A percentile compares a stretch with the other conserved stretches of the same genome.
Conservation (phyloP, 352 stramenopile genomes). For the Aphanomyces cochlioides region DNA sequence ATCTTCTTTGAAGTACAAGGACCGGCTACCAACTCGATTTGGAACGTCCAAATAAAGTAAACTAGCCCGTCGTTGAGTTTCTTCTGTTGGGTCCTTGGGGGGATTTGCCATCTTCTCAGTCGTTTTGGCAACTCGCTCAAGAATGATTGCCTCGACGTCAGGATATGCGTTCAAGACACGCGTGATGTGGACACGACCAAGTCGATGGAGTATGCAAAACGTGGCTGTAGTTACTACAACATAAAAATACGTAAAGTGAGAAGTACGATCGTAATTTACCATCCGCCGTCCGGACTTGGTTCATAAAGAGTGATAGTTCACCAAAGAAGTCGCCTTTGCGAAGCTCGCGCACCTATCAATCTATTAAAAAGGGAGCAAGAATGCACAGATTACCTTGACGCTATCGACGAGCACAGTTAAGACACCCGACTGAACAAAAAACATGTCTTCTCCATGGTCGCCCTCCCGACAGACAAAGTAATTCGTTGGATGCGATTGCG, state of each 20-base stretch:
- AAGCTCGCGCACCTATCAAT: slow-evolving; percentile 56
- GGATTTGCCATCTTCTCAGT: background rate
- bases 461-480: background rate
- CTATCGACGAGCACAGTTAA: background rate
- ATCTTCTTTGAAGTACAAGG: no score
- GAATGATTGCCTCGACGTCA: background rate
- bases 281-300: slow-evolving; percentile 47
- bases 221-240: slow-evolving; percentile 43
- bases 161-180: slow-evolving; percentile 17
- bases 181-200: slow-evolving; percentile 34
- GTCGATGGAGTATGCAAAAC: slow-evolving; percentile 58
- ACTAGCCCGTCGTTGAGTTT: background rate
- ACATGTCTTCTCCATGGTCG: slow-evolving; percentile 17
- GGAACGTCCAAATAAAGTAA: background rate
- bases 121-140: slow-evolving; percentile 4
- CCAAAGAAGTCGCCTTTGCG: slow-evolving; percentile 61
- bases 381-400: slow-evolving; percentile 47
- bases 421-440: slow-evolving; percentile 20
- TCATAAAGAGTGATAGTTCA: slow-evolving; percentile 58
- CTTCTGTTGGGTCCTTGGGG: background rate
- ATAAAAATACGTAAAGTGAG: background rate
- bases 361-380: slow-evolving; percentile 47
- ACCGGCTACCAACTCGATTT: no score
- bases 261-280: slow-evolving; percentile 28
- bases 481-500: slow-evolving; percentile 7